Base-by-base conservation (phyloP, 75 land plant species). In the Ceratopteris richardii region DNA sequence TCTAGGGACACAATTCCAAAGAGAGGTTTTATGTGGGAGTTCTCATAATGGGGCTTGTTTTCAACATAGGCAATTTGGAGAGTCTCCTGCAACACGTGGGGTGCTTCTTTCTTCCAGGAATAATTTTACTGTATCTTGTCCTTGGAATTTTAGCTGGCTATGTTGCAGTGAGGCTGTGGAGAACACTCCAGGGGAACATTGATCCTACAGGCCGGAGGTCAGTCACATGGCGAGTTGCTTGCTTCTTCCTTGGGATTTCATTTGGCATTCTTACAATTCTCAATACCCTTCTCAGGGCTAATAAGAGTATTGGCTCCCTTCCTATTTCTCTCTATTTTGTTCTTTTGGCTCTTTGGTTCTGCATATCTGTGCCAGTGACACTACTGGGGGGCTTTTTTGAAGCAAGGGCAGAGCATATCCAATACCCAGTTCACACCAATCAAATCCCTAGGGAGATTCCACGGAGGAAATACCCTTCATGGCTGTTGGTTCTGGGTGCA, bases 211-310 rank as follows among this genome's bases (percentile, higher is more conserved):
- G 69, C 17, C 62, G 71, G 71, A 69, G 68, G 27, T 54, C 67
- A 0, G 53, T 62, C 13, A 33, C 71, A 24, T 69, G 71, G 71
- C 36, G 52, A 31, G 67, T 63, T 11, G 67, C 71, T 4, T 69
- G 71, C 57, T 69, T 69, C 57, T 69, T 69, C 47, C 71, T 68
- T 6, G 67, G 71, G 13, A 69, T 69, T 29, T 13, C 68, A 0
- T 69, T 69, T 40, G 29, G 44, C n/a, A 51, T 69, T 2, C 56
- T 69, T 44, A 62, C 71, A 10, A 22, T 69, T 26, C 64, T 62
- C 47, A 62, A 69, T 17, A 63, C 33, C 42, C 56, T 62, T 21
- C 67, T 69, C 19, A 63, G 71, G 71, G 30, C 57, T 17, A 48
- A 26, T 47, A 39, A 57, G 53, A 67, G 69, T 52, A 67, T 65